Evolutionary conservation across 1,284 basidiomycete species (phyloP).

Genomic region (Takashimella tepidaria): DNA sequence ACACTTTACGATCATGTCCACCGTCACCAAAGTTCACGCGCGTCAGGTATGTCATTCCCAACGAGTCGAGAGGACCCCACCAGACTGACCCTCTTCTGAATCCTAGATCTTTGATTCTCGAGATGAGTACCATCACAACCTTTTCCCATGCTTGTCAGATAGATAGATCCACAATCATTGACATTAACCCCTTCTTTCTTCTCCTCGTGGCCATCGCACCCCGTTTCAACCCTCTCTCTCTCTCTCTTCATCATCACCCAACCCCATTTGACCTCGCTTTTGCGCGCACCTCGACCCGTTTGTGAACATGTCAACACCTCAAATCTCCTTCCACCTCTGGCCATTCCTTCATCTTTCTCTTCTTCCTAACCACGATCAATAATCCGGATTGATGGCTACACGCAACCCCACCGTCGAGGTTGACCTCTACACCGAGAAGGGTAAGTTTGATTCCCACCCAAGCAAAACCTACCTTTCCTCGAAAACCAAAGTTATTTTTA

Average conservation of each 20-base stretch:
- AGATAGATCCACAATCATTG: conserved; percentile 15
- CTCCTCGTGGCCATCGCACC: too few relatives aligned
- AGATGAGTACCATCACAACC: conserved; percentile 51
- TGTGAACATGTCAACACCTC: too few relatives aligned
- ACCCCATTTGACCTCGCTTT: too few relatives aligned
- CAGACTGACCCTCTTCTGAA: too few relatives aligned
- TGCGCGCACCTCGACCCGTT: too few relatives aligned
- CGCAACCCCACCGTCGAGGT: conserved; percentile 91
- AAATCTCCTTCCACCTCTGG: neutral
- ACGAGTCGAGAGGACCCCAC: too few relatives aligned
- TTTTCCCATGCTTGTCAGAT: neutral
- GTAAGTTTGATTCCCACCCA: conserved; percentile 49
- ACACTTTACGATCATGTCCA: conserved; percentile 60
- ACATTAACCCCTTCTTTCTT: conserved; percentile 15
- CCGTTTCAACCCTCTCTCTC: too few relatives aligned
- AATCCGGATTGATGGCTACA: conserved; percentile 23
- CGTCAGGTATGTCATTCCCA: conserved; percentile 72
- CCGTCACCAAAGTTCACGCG: conserved; percentile 72
- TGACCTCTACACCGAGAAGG: conserved; percentile 81
- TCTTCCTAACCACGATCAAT: neutral
- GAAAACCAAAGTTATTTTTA: neutral
- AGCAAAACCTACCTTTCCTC: neutral
- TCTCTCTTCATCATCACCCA: too few relatives aligned
- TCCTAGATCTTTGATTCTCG: conserved; percentile 93
- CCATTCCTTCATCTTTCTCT: neutral